Evolutionary conservation across 306 rosid genomes (phyloP).

Genomic region (Senna siamea): DNA sequence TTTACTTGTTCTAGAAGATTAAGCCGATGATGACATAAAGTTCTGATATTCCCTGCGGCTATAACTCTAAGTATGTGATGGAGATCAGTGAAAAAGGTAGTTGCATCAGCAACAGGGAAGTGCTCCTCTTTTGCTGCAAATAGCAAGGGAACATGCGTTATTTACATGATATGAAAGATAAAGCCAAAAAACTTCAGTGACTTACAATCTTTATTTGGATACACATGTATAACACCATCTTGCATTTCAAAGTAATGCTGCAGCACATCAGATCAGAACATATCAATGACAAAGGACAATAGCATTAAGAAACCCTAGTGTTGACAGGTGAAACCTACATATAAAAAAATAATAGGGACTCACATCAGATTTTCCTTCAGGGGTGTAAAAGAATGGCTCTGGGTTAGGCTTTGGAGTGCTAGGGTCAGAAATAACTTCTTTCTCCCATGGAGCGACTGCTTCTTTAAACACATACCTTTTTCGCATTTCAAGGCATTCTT

Average conservation of each 20-base stretch:
- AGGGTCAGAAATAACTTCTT: conserved; percentile 93
- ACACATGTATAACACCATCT: conserved; percentile 78
- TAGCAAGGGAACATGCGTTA: conserved; percentile 19
- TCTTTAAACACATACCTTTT: conserved; percentile 81
- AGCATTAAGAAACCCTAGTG: not conserved
- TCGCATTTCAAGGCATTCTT: conserved; percentile 95
- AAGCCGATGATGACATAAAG: conserved; percentile 73
- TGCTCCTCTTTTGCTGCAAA: conserved; percentile 85
- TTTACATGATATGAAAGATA: conserved; percentile 18
- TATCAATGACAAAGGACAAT: conserved; percentile 32
- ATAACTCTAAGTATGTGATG: conserved; percentile 93
- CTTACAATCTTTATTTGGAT: conserved; percentile 64
- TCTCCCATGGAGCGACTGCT: conserved; percentile 93
- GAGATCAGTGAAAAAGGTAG: conserved; percentile 95
- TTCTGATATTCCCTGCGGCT: conserved; percentile 78
- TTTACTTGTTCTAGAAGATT: conserved; percentile 79
- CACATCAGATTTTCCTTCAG: conserved; percentile 91
- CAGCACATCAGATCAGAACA: conserved; percentile 39
- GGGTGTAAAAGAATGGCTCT: conserved; percentile 72
- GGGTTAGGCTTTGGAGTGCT: conserved; percentile 95
- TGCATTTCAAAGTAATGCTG: conserved; percentile 93
- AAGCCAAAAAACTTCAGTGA: conserved; percentile 13
- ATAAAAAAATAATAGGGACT: conserved; percentile 51
- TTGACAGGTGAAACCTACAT: not conserved
- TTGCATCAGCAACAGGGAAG: conserved; percentile 97